Evolutionary conservation across 2,329 filamentous ascomycete genomes (phyloP).

Genomic region (Aspergillus sergii): DNA sequence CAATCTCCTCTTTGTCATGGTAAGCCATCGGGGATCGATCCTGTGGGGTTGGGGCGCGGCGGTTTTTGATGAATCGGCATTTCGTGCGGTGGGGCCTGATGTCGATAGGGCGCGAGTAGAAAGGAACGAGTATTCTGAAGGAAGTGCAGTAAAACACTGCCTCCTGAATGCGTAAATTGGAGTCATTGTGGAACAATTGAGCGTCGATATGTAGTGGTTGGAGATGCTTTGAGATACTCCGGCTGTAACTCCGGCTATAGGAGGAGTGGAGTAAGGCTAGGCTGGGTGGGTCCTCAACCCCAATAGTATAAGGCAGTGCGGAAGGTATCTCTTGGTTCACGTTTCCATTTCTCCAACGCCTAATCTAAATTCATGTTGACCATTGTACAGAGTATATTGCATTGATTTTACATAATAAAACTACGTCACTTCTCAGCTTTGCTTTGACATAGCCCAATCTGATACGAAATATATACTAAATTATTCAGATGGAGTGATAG

Average conservation of each 20-base stretch:
- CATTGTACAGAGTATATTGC: neutral
- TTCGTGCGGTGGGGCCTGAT: conserved; percentile 17
- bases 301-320: neutral
- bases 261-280: neutral
- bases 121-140: conserved; percentile 10
- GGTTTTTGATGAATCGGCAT: conserved; percentile 16
- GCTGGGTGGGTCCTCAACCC: neutral
- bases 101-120: conserved; percentile 24
- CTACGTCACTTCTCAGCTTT: neutral
- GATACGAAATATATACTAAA: neutral
- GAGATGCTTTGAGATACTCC: neutral
- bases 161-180: conserved; percentile 19
- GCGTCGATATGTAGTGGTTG: conserved; percentile 8
- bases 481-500: neutral
- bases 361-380: neutral
- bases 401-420: neutral
- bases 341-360: neutral
- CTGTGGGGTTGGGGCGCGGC: conserved; percentile 27
- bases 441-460: neutral
- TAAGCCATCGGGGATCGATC: conserved; percentile 67
- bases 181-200: conserved; percentile 23
- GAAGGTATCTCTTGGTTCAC: neutral
- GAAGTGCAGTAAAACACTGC: conserved; percentile 21
- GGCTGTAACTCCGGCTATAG: neutral
- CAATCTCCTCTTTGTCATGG: conserved; percentile 66